These are phyloP conservation scores for Sphagnum contortum DNA, from an alignment of 225 moss, liverwort and hornwort species.

Conservation along the genomic window DNA sequence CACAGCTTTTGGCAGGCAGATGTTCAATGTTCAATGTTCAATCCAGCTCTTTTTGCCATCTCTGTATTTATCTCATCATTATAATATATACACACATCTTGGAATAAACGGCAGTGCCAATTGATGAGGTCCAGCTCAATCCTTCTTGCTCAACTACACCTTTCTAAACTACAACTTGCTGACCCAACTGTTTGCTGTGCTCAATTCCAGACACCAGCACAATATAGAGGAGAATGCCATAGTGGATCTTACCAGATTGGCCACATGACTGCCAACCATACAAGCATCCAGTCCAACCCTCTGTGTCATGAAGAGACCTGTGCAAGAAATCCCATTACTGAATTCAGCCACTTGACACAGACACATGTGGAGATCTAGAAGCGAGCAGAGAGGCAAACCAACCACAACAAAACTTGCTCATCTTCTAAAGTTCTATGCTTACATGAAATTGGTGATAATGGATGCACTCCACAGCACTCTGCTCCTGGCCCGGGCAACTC, in stretches of 20 bases:
- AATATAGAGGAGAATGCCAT: too few species aligned
- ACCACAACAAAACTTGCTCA: background rate
- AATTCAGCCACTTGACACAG: slow-evolving; percentile 11
- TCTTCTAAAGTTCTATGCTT: slow-evolving; percentile 7
- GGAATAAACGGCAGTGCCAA: background rate
- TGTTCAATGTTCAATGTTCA: too few species aligned
- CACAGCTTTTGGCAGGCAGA: too few species aligned
- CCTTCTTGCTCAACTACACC: background rate
- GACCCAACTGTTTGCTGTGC: too few species aligned
- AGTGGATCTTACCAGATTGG: slow-evolving; percentile 26
- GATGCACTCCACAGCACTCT: too few species aligned
- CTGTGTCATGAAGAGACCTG: slow-evolving; percentile 15
- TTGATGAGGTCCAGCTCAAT: background rate
- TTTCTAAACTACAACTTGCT: background rate
- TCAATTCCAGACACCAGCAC: too few species aligned
- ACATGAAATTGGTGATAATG: slow-evolving; percentile 10
- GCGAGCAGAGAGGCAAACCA: background rate
- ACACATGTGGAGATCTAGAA: slow-evolving; percentile 2
- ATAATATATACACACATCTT: background rate
- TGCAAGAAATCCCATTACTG: slow-evolving; percentile 13
- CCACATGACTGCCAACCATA: slow-evolving; percentile 2
- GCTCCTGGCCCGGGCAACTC: too few species aligned
- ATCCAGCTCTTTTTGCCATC: too few species aligned
- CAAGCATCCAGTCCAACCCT: background rate
- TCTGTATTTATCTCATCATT: too few species aligned